Evolutionary conservation across 1,139 yeast species (phyloP).

Genomic region (Candida buenavistaensis): DNA sequence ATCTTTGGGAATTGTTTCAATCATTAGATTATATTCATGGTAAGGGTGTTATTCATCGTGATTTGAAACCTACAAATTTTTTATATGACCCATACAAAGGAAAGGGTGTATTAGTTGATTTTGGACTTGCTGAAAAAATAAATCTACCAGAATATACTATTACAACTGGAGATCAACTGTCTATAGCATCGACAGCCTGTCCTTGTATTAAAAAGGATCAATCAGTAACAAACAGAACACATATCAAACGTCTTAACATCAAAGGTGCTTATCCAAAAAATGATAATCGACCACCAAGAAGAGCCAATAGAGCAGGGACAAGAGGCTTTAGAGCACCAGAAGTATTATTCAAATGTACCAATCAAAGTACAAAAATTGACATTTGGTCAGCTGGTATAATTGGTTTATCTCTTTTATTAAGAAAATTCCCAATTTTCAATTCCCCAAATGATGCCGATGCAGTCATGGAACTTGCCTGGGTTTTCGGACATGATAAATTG

Average conservation of each 20-base stretch:
- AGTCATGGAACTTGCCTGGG: constrained; percentile 74
- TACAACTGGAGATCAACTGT: too few relatives aligned
- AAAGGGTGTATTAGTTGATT: constrained; percentile 85
- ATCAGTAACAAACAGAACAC: constrained; percentile 20
- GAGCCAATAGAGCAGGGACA: constrained; percentile 98
- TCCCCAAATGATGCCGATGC: constrained; percentile 95
- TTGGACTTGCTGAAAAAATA: constrained; percentile 77
- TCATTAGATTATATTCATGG: constrained; percentile 77
- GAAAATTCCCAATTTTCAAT: constrained; percentile 84
- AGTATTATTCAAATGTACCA: constrained; percentile 82
- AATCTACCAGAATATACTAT: background rate
- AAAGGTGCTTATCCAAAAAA: constrained; percentile 76
- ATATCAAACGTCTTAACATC: constrained; percentile 37
- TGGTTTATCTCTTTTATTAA: constrained; percentile 65
- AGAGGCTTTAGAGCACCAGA: constrained; percentile 97
- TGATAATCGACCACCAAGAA: constrained; percentile 80
- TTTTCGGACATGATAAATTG: constrained; percentile 78
- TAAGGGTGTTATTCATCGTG: constrained; percentile 80
- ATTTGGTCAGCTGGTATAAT: constrained; percentile 94
- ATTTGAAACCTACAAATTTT: constrained; percentile 88
- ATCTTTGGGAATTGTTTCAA: constrained; percentile 75
- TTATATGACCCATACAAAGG: constrained; percentile 74
- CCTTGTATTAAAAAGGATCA: constrained; percentile 33
- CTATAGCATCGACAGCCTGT: constrained; percentile 28
- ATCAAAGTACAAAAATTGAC: constrained; percentile 80